Percentiles rank a stretch among this genome's conserved stretches.
Evolutionary conservation across 768 basidiomycete species (phyloP).

Genomic region (Amanita pallidorosea): DNA sequence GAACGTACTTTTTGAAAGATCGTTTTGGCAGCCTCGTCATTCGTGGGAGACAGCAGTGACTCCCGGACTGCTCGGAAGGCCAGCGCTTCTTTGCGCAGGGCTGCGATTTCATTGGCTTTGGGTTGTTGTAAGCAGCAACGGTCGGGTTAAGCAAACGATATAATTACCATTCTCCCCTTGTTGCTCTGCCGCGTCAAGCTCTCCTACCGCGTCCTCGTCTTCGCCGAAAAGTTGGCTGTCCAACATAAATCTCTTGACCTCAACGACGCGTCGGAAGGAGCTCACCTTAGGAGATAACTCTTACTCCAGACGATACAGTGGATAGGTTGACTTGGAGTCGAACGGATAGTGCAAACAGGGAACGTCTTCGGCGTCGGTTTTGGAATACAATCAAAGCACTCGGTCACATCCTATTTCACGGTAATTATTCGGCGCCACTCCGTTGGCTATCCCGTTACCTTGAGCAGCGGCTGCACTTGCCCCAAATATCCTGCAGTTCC

Average conservation of each 20-base stretch:
- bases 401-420: constrained; percentile 58
- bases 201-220: constrained; percentile 70
- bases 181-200: constrained; percentile 87
- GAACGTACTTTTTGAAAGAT: constrained; percentile 74
- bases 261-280: constrained; percentile 5
- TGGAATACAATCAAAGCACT: constrained; percentile 94
- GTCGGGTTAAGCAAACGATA: neutral
- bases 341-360: constrained; percentile 95
- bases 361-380: constrained; percentile 92
- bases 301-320: constrained; percentile 99
- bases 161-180: constrained; percentile 84
- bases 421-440: neutral
- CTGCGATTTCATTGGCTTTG: constrained; percentile 81
- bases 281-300: constrained; percentile 87
- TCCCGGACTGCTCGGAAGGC: constrained; percentile 78
- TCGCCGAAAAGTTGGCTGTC: constrained; percentile 88
- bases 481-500: constrained; percentile 97
- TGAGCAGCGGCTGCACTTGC: constrained; percentile 89
- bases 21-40: constrained; percentile 42
- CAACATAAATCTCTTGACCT: neutral
- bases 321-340: constrained; percentile 93
- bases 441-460: constrained; percentile 32
- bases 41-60: constrained; percentile 39
- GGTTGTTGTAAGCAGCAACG: neutral
- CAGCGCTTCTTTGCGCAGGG: constrained; percentile 78